These are phyloP conservation scores for Pharus latifolius DNA, from an alignment of 176 grass and related monocot species.

Conservation along the genomic window DNA sequence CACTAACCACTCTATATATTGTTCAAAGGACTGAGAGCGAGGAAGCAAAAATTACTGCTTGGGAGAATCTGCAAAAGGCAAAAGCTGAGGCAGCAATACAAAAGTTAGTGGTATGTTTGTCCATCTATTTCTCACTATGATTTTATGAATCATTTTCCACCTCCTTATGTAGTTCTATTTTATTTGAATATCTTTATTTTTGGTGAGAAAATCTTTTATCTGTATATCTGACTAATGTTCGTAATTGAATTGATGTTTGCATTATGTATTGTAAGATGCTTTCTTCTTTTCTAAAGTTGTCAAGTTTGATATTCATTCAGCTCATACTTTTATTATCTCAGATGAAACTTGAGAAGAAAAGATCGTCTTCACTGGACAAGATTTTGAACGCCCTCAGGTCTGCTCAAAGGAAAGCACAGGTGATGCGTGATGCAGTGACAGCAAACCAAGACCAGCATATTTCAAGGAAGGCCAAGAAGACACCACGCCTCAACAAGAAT, in stretches of 20 bases:
- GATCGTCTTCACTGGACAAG: constrained; percentile 74
- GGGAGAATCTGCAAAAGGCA: constrained; percentile 91
- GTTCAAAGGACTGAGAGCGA: constrained; percentile 60
- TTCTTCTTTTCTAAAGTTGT: neutral
- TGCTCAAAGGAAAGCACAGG: constrained; percentile 74
- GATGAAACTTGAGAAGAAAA: constrained; percentile 90
- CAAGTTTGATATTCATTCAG: neutral
- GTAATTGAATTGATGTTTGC: neutral
- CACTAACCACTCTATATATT: constrained; percentile 16
- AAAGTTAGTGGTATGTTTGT: constrained; percentile 70
- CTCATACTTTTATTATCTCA: constrained; percentile 15
- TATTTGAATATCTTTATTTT: neutral
- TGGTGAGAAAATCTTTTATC: neutral
- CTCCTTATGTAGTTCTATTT: neutral
- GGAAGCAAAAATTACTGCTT: constrained; percentile 74
- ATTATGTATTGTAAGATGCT: neutral
- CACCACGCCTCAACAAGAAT: constrained; percentile 31
- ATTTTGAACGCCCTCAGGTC: constrained; percentile 71
- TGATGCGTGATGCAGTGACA: constrained; percentile 42
- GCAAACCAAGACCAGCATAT: constrained; percentile 35
- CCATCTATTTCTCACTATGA: neutral
- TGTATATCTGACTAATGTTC: neutral
- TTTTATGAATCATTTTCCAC: neutral
- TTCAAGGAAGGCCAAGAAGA: constrained; percentile 37
- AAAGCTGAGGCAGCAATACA: constrained; percentile 86